Base-by-base conservation (phyloP, 2,329 filamentous ascomycete genomes). In the Exophiala oligosperma region DNA sequence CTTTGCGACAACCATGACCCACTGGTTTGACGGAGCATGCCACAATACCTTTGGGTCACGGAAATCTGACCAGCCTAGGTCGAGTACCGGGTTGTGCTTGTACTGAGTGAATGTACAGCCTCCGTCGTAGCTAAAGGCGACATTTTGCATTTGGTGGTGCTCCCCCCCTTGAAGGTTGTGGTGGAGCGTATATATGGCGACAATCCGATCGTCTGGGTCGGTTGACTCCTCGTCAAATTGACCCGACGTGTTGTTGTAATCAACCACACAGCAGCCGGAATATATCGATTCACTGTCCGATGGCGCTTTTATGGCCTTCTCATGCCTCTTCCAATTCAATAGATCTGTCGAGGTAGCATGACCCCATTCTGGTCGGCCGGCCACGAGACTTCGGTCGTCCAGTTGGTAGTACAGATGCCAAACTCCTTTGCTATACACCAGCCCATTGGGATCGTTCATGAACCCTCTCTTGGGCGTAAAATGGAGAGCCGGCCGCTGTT, bases 41-140 rank as follows among this genome's bases (percentile, higher is more conserved):
- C 83, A 82, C 38, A 85, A 76, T 1, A 87, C 83, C 65, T 87
- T 85, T 1, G 86, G 85, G 62, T 88, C 85, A 24, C 85, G 81
- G 73, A 88, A 88, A 62, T 85, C 79, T 6, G 71, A 76, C 21
- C 80, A 77, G 58, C 76, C 75, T 67, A 79, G 79, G 60, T 77
- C 70, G 44, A 88, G 80, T 9, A 88, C 81, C 1, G 86, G 85
- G 60, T 88, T 88, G 3, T 70, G 69, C 1, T 74, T 73, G 59
- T 87, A 88, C 46, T 82, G 81, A 48, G 76, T 77, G 63, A 87
- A 88, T 0, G 79, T 82, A 66, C 82, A 85, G 7, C 85, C 85
- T 11, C 80, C 81, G 60, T 88, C 84, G 35, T 71, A 71, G 0
- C 83, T 86, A 69, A 85, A 87, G 2, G 85, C 83, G 49, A 88